Evolutionary conservation across 257 asterid species (phyloP).

Genomic region (Capsicum pubescens): DNA sequence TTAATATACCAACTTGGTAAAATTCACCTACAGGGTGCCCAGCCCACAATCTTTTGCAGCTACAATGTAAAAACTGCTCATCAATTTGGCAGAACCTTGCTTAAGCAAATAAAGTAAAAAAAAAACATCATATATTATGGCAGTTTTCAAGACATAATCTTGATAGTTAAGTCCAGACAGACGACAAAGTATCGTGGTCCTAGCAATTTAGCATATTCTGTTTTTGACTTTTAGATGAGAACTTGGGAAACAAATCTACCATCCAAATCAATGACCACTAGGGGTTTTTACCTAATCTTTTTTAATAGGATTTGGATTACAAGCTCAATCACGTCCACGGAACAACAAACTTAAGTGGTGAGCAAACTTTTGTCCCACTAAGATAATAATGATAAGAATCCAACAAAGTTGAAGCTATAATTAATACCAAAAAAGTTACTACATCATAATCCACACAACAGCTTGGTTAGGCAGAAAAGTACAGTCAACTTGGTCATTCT

Average conservation of each 20-base stretch:
- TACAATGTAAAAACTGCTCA: background rate
- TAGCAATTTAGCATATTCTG: slow-evolving; percentile 17
- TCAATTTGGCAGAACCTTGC: background rate
- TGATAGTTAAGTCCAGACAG: background rate
- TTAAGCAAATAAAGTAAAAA: background rate
- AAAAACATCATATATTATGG: background rate
- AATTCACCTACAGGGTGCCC: background rate
- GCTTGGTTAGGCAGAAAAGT: background rate
- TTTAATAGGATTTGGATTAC: background rate
- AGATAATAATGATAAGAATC: background rate
- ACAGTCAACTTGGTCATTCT: slow-evolving; percentile 20
- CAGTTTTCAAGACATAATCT: background rate
- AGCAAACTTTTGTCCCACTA: background rate
- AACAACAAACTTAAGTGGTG: background rate
- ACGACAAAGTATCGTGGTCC: background rate
- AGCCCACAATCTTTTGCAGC: background rate
- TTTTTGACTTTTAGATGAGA: background rate
- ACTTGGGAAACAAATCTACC: background rate
- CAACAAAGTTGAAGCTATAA: background rate
- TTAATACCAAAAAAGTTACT: background rate
- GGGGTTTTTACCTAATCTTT: too few relatives aligned
- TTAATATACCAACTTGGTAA: background rate
- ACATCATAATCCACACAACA: background rate
- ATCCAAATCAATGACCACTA: background rate
- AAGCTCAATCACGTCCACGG: background rate